These are phyloP conservation scores for Cryptomeria japonica DNA, from an alignment of 75 land plant species.

Conservation along the genomic window DNA sequence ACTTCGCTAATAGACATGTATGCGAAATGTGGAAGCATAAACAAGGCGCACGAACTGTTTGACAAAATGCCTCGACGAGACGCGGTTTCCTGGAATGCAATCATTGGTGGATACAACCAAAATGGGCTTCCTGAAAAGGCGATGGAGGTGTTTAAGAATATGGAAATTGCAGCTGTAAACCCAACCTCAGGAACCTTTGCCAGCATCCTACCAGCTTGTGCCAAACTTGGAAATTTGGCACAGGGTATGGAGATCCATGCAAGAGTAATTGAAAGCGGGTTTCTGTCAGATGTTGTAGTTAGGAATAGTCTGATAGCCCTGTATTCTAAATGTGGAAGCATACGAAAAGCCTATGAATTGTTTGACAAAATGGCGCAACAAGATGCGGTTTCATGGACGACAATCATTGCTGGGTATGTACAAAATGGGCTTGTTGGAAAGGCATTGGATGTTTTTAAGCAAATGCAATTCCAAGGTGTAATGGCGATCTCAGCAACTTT, in stretches of 20 bases:
- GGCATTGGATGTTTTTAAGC: slow-evolving; percentile 3
- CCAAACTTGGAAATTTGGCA: no score
- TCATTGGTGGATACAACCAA: no score
- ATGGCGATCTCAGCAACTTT: slow-evolving; percentile 8
- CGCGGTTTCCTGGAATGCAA: background rate
- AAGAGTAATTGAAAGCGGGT: no score
- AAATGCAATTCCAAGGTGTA: slow-evolving; percentile 4
- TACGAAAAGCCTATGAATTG: background rate
- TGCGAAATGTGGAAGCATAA: background rate
- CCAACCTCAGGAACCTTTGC: no score
- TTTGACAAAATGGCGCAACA: background rate
- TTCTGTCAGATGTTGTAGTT: no score
- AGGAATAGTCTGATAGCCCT: background rate
- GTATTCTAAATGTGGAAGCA: background rate
- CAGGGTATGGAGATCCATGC: no score
- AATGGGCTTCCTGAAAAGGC: no score
- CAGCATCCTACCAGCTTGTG: no score
- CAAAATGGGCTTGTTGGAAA: background rate
- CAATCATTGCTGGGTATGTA: slow-evolving; percentile 2
- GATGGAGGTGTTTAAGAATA: no score
- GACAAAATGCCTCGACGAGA: background rate
- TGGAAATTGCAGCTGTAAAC: no score
- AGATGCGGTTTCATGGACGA: slow-evolving; percentile 4
- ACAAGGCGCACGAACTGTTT: background rate
- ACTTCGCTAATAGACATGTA: background rate